phyloP scores from a whole-genome alignment of 31 red algal genomes.

The Odonthalia washingtoniensis region DNA sequence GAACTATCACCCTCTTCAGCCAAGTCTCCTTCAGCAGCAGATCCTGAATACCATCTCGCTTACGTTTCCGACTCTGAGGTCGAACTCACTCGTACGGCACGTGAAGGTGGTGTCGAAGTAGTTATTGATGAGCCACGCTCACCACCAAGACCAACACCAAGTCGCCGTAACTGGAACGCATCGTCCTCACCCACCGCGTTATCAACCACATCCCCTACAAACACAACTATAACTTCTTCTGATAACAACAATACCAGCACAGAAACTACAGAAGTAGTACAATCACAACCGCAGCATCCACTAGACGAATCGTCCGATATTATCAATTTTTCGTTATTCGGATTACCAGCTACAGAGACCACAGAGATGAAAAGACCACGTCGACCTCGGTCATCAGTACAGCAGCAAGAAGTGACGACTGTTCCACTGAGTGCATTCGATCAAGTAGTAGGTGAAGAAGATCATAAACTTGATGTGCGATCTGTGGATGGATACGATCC shows the following conservation, averaged over 20 bases:
- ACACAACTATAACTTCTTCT: too few species aligned
- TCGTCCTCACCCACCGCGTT: background rate
- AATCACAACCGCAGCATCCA: too few species aligned
- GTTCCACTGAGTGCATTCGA: slow-evolving; percentile 10
- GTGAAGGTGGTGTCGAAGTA: slow-evolving; percentile 54
- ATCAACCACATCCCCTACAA: background rate
- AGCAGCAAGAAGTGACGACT: background rate
- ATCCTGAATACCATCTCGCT: slow-evolving; percentile 51
- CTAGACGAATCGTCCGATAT: too few species aligned
- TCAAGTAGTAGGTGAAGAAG: slow-evolving; percentile 53
- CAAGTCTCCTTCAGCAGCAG: background rate
- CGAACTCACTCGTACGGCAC: slow-evolving; percentile 60
- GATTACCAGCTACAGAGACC: too few species aligned
- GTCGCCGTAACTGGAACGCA: slow-evolving; percentile 42
- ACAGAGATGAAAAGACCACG: too few species aligned
- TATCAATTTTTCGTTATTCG: too few species aligned
- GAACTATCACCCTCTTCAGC: background rate
- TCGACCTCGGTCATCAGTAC: background rate
- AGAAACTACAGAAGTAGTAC: too few species aligned
- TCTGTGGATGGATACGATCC: slow-evolving; percentile 62
- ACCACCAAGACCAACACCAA: slow-evolving; percentile 29
- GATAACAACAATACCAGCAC: too few species aligned
- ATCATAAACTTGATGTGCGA: slow-evolving; percentile 38
- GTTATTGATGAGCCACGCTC: slow-evolving; percentile 63
- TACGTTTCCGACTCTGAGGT: slow-evolving; percentile 69